Evolutionary conservation across 1,284 basidiomycete species (phyloP).

Genomic region (Amylostereum areolatum): DNA sequence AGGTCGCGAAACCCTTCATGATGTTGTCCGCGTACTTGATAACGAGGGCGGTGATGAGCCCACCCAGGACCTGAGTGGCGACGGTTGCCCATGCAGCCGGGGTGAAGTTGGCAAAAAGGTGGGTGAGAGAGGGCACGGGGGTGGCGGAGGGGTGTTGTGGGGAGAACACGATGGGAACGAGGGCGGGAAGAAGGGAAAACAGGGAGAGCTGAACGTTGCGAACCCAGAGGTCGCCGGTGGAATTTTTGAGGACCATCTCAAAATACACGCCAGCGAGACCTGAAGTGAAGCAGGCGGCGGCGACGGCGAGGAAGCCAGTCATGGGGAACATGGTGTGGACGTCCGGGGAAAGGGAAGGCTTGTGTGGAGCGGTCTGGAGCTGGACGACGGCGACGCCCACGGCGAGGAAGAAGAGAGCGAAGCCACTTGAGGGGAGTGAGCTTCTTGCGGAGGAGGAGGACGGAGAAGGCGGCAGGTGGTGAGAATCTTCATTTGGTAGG

Average conservation of each 20-base stretch:
- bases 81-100: slow-evolving; percentile 91
- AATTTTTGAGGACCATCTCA: slow-evolving; percentile 94
- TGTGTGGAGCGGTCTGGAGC: slow-evolving; percentile 49
- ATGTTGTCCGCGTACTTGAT: slow-evolving; percentile 89
- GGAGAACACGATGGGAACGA: slow-evolving; percentile 75
- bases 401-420: slow-evolving; percentile 76
- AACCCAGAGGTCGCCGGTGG: slow-evolving; percentile 88
- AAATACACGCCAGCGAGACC: slow-evolving; percentile 99
- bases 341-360: slow-evolving; percentile 6
- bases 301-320: slow-evolving; percentile 85
- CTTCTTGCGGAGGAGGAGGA: slow-evolving; percentile 72
- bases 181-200: slow-evolving; percentile 88
- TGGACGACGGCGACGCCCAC: slow-evolving; percentile 91
- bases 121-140: slow-evolving; percentile 25
- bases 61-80: slow-evolving; percentile 82
- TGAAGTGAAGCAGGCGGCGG: slow-evolving; percentile 90
- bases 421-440: slow-evolving; percentile 78
- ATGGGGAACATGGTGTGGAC: slow-evolving; percentile 66
- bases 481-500: slow-evolving; percentile 94
- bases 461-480: slow-evolving; percentile 94
- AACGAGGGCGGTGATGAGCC: slow-evolving; percentile 83
- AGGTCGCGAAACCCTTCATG: slow-evolving; percentile 92
- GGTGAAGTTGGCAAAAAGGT: slow-evolving; percentile 75
- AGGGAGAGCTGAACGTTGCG: slow-evolving; percentile 95
- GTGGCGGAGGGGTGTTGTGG: slow-evolving; percentile 18